A percentile compares a stretch with the other conserved stretches of the same genome.
Evolutionary conservation across 257 asterid genomes (phyloP).

Genomic region (Jaltomata sinuosa): DNA sequence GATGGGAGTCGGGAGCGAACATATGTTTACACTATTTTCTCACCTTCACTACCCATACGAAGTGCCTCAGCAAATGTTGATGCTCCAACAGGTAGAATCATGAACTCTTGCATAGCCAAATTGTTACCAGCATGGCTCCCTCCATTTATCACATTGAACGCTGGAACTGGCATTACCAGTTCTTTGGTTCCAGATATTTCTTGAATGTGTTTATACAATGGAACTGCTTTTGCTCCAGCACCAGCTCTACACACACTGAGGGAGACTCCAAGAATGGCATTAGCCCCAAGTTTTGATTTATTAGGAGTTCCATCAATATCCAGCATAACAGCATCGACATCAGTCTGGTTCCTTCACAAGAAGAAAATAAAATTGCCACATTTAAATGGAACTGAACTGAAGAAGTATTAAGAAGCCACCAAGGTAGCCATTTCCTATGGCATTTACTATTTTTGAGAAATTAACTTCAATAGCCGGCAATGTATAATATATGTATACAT

Average conservation of each 20-base stretch:
- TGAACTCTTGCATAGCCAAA: constrained; percentile 96
- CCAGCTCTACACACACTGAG: constrained; percentile 96
- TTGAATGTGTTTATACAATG: constrained; percentile 83
- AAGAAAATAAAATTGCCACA: background rate
- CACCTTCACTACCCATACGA: constrained; percentile 97
- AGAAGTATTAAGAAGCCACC: background rate
- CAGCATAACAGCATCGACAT: constrained; percentile 77
- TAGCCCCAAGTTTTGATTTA: constrained; percentile 90
- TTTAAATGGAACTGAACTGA: background rate
- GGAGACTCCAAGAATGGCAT: constrained; percentile 95
- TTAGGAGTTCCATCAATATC: constrained; percentile 94
- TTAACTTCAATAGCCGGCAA: background rate
- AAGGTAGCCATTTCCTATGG: background rate
- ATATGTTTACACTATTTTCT: background rate
- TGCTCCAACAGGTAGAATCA: constrained; percentile 97
- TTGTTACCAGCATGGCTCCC: constrained; percentile 99
- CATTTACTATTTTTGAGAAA: background rate
- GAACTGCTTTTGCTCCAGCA: constrained; percentile 87
- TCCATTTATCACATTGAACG: constrained; percentile 93
- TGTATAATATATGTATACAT: background rate
- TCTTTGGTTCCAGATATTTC: constrained; percentile 77
- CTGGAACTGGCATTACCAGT: constrained; percentile 98
- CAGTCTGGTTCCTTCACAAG: constrained; percentile 59
- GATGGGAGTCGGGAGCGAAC: background rate
- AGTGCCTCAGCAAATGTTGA: constrained; percentile 78